These are phyloP conservation scores for Lasiodiplodia sp. DNA, from an alignment of 2,329 filamentous ascomycete species.

Conservation along the genomic window DNA sequence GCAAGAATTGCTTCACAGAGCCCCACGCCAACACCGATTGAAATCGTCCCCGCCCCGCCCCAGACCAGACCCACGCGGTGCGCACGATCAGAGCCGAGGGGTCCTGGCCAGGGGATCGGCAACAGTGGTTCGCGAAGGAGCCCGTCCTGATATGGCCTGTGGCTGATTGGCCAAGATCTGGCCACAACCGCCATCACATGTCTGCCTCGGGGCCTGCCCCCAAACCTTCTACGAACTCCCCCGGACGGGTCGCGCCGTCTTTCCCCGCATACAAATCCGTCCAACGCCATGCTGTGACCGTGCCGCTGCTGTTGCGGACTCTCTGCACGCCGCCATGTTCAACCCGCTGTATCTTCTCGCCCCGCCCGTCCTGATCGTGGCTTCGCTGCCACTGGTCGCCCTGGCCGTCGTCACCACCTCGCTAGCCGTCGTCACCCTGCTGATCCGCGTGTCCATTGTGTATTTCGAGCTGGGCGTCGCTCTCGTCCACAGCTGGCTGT, in stretches of 20 bases:
- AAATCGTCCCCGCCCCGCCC: background rate
- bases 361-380: conserved; percentile 45
- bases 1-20: background rate
- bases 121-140: background rate
- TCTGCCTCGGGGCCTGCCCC: conserved; percentile 2
- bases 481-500: conserved; percentile 47
- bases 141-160: background rate
- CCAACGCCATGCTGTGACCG: conserved; percentile 19
- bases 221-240: conserved; percentile 3
- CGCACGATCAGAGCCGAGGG: conserved; percentile 1
- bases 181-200: conserved; percentile 20
- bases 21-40: no score
- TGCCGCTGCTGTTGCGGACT: conserved; percentile 7
- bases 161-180: background rate
- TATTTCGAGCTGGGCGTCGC: conserved; percentile 53
- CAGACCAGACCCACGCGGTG: background rate
- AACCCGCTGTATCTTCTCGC: conserved; percentile 43
- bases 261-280: conserved; percentile 2
- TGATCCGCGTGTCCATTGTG: conserved; percentile 50
- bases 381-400: conserved; percentile 49
- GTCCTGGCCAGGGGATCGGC: background rate
- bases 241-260: background rate
- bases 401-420: conserved; percentile 49
- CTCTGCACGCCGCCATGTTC: conserved; percentile 25
- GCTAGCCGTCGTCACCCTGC: conserved; percentile 48